Base-by-base conservation (phyloP, 1,139 yeast species). In the Suhomyces kunorum region DNA sequence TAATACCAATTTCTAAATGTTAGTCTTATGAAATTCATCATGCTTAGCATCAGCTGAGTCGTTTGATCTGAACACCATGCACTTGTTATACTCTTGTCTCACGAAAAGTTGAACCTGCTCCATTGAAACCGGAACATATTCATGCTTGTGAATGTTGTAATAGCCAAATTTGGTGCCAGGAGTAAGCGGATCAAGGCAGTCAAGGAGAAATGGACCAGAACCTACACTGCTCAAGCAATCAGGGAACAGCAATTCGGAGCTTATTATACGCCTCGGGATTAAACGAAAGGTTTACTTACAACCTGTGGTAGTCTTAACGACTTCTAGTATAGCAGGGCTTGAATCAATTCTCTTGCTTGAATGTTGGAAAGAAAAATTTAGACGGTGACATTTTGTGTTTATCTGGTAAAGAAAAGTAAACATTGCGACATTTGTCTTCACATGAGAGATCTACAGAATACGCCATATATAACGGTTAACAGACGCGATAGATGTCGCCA, bases 371-470 rank as follows among this genome's bases (percentile, higher is more conserved):
- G 42, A 42, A 43, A 41, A 40, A 38, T 38, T 43, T 43, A 43
- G 46, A 43, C 46, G 46, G 46, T 43, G 42, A 36, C 35, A 38
- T 40, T 43, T 42, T 40, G 40, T 43, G 42, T 40, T 42, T 42
- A 39, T 42, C 41, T 34, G 29, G 23, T 35, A 34, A 30, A 11
- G 31, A 43, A 43, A 43, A 8, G 44, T 43, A 43, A 42, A 42
- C 42, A 42, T 35, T 32, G 43, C 43, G 43, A 39, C 43, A 39
- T 39, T 39, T 12, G 19, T 22, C 3, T 2, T 5, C 38, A 38
- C 35, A 35, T 36, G 39, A 36, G 22, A 24, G 28, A 31, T 13
- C 34, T 22, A 15, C 19, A 22, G 2, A 18, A 16, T 8, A n/a
- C 6, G 8, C 28, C 8, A 25, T 13, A 18, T 3, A 11, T n/a